Evolutionary conservation across 352 stramenopile genomes (phyloP).

Genomic region (Globisporangium carolinianum): DNA sequence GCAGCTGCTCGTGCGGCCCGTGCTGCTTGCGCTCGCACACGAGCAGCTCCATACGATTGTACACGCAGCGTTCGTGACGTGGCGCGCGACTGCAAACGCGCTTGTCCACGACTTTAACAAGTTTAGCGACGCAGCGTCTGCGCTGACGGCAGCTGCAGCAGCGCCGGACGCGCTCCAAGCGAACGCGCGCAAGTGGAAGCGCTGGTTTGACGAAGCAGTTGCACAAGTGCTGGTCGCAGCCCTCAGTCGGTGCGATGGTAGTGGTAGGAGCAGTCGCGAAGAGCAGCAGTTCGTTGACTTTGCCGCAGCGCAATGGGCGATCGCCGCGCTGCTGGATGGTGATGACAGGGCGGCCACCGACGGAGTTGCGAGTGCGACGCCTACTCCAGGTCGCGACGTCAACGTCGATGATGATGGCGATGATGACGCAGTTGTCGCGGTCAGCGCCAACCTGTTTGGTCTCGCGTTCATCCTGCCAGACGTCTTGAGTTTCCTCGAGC

Average conservation of each 20-base stretch:
- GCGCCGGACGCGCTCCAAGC: constrained; percentile 23
- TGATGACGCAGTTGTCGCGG: constrained; percentile 3
- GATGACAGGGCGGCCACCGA: no score
- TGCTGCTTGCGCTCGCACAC: constrained; percentile 38
- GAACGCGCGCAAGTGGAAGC: constrained; percentile 42
- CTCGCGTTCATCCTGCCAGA: constrained; percentile 48
- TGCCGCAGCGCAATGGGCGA: constrained; percentile 17
- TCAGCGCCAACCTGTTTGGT: constrained; percentile 26
- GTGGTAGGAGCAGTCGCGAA: constrained; percentile 10
- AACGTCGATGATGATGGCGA: neutral
- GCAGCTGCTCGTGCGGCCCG: constrained; percentile 37
- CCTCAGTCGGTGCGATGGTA: constrained; percentile 4
- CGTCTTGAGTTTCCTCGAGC: constrained; percentile 31
- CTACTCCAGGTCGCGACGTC: neutral
- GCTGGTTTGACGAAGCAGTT: constrained; percentile 47
- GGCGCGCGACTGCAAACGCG: constrained; percentile 31
- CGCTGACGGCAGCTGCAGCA: neutral
- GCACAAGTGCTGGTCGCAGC: constrained; percentile 22
- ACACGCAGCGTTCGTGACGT: constrained; percentile 40
- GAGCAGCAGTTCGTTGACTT: constrained; percentile 24
- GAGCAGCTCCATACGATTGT: constrained; percentile 43
- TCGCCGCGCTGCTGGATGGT: no score
- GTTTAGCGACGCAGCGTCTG: constrained; percentile 13
- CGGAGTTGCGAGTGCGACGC: neutral
- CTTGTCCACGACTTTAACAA: constrained; percentile 47